Conservation (phyloP, 768 basidiomycete species). For the Panus rudis region DNA sequence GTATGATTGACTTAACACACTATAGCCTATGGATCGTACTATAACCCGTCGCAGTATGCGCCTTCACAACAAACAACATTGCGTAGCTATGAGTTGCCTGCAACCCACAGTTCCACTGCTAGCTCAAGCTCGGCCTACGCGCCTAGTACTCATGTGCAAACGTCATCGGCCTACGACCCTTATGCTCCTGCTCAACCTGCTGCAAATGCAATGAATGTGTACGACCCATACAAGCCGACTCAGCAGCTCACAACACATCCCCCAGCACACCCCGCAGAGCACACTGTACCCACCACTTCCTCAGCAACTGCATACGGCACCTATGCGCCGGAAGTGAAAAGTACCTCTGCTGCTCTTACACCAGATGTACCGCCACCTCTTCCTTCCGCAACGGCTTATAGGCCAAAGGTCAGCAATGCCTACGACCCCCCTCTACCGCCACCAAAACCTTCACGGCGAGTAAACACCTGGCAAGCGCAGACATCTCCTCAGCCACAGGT, state of each 20-base stretch:
- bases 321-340: no score
- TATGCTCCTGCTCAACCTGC: slow-evolving; percentile 18
- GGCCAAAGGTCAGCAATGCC: slow-evolving; percentile 62
- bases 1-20: background rate
- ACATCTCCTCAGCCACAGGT: slow-evolving; percentile 16
- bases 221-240: slow-evolving; percentile 23
- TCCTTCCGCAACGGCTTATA: slow-evolving; percentile 38
- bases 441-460: slow-evolving; percentile 29
- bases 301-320: no score
- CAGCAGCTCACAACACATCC: slow-evolving; percentile 2
- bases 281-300: no score
- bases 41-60: background rate
- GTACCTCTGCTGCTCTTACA: no score
- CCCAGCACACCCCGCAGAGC: no score
- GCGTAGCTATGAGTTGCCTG: no score
- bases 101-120: no score
- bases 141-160: no score
- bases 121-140: no score
- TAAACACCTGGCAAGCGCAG: slow-evolving; percentile 9
- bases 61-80: no score
- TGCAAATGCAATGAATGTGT: slow-evolving; percentile 19
- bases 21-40: background rate
- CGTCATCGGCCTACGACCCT: slow-evolving; percentile 6
- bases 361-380: slow-evolving; percentile 16
- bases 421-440: slow-evolving; percentile 73